Conservation (phyloP, 2,329 filamentous ascomycete species). For the Sporothrix inflata region DNA sequence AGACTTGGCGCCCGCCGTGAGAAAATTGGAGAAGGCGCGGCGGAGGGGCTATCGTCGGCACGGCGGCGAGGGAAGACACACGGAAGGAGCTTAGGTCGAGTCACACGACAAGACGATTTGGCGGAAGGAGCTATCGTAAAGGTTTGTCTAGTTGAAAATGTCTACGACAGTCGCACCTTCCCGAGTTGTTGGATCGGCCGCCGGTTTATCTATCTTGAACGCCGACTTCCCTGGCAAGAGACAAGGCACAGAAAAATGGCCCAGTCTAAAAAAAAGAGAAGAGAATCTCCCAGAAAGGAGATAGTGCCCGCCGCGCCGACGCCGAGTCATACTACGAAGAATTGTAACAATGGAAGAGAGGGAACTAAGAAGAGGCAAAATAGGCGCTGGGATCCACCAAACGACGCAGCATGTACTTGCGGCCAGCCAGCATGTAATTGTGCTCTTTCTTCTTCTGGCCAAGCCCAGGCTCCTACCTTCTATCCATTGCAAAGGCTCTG, state of each 20-base stretch:
- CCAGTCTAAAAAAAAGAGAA: background rate
- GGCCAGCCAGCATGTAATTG: background rate
- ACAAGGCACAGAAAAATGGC: background rate
- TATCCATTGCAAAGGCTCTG: background rate
- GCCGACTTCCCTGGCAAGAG: background rate
- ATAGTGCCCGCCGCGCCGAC: slow-evolving; percentile 12
- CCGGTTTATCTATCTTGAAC: background rate
- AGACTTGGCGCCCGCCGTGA: slow-evolving; percentile 12
- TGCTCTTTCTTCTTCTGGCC: slow-evolving; percentile 7
- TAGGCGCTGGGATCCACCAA: background rate
- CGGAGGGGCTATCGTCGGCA: slow-evolving; percentile 25
- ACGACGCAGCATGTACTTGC: background rate
- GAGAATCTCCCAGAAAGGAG: slow-evolving; percentile 24
- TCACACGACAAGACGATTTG: slow-evolving; percentile 13
- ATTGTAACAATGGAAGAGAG: background rate
- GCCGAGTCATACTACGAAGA: slow-evolving; percentile 18
- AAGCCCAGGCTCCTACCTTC: background rate
- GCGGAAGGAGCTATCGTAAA: slow-evolving; percentile 11
- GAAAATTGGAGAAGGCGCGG: slow-evolving; percentile 14
- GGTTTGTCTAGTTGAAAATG: background rate
- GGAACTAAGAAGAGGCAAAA: background rate
- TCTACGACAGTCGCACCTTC: background rate
- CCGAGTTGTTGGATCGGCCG: background rate
- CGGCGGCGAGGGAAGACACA: background rate
- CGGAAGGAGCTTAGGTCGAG: slow-evolving; percentile 18